These are phyloP conservation scores for Rutstroemia sp. DNA, from an alignment of 2,329 filamentous ascomycete genomes.

Conservation along the genomic window DNA sequence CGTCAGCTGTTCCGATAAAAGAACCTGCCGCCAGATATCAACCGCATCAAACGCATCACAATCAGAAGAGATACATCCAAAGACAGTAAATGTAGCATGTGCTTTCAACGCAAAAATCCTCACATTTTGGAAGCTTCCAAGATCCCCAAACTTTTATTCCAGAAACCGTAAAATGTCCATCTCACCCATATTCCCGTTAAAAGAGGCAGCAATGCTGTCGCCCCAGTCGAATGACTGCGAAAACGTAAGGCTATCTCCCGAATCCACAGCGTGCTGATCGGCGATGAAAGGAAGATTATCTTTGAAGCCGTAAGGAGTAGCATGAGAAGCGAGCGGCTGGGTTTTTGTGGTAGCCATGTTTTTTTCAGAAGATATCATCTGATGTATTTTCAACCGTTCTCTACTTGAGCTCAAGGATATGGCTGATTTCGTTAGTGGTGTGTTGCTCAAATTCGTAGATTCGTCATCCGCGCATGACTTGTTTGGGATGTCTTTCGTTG, in stretches of 20 bases:
- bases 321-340: constrained; percentile 7
- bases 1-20: too few relatives aligned
- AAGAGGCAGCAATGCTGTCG: constrained; percentile 34
- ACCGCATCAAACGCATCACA: too few relatives aligned
- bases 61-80: too few relatives aligned
- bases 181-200: constrained; percentile 41
- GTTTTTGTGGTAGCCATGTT: constrained; percentile 8
- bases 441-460: background rate
- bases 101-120: too few relatives aligned
- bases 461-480: background rate
- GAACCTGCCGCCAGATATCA: too few relatives aligned
- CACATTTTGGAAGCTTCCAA: too few relatives aligned
- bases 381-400: constrained; percentile 24
- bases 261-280: constrained; percentile 15
- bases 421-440: background rate
- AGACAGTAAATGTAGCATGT: too few relatives aligned
- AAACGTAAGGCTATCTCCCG: constrained; percentile 31
- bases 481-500: background rate
- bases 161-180: constrained; percentile 54
- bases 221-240: constrained; percentile 38
- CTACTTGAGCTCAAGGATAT: constrained; percentile 15
- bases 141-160: background rate
- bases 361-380: constrained; percentile 22
- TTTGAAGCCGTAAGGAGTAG: constrained; percentile 12
- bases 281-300: constrained; percentile 16